Evolutionary conservation across 2,329 filamentous ascomycete genomes (phyloP).

Genomic region (Colletotrichum shisoi): DNA sequence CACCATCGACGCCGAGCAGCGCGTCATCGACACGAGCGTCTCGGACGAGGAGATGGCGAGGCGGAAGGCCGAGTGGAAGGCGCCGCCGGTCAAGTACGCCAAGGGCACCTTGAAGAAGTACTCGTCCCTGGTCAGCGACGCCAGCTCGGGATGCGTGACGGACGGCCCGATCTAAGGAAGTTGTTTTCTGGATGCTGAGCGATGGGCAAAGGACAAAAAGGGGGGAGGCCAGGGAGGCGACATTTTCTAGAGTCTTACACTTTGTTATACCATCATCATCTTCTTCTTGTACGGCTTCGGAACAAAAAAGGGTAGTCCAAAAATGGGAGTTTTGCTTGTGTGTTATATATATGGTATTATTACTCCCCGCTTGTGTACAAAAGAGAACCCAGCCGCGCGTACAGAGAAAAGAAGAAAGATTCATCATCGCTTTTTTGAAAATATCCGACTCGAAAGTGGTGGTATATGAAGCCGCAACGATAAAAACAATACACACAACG

Average conservation of each 20-base stretch:
- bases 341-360: constrained; percentile 4
- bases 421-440: not conserved
- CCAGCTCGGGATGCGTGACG: constrained; percentile 67
- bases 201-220: not conserved
- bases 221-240: not conserved
- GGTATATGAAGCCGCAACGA: constrained; percentile 1
- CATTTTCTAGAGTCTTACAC: constrained; percentile 30
- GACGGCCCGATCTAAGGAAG: constrained; percentile 49
- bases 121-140: constrained; percentile 65
- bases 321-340: constrained; percentile 39
- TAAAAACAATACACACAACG: not conserved
- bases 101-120: constrained; percentile 77
- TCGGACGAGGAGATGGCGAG: constrained; percentile 69
- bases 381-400: not conserved
- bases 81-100: constrained; percentile 65
- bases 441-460: not conserved
- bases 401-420: not conserved
- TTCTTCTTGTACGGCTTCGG: constrained; percentile 39
- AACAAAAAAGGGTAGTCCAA: constrained; percentile 38
- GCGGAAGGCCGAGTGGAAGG: constrained; percentile 68
- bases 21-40: constrained; percentile 72
- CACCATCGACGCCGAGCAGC: constrained; percentile 81
- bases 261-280: constrained; percentile 37
- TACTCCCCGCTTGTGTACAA: not conserved
- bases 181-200: not conserved